Base-by-base conservation (phyloP, 129 eudicot genomes). In the Smallanthus sonchifolius region DNA sequence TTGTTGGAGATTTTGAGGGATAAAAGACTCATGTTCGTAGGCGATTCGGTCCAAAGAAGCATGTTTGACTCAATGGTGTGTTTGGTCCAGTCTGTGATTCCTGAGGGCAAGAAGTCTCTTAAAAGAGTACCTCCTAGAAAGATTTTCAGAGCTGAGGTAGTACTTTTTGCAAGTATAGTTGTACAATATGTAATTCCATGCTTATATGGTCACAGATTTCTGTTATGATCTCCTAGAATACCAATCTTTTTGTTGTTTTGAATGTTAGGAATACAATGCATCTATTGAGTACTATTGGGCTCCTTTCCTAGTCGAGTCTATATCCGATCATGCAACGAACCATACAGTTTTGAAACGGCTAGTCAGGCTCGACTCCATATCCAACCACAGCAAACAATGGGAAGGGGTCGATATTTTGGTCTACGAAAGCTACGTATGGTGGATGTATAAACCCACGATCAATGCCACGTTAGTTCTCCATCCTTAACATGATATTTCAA, bases 61-160 rank as follows among this genome's bases (percentile, higher is more conserved):
- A 89, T 85, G 96, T 95, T 95, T 65, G 99, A 95, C 78, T 95
- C 99, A 19, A 88, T 95, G 97, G 96, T 95, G 19, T 95, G 99
- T 79, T 65, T 91, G 79, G 85, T 95, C 6, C 99, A 95, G 52
- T 88, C 96, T 74, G 91, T 72, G 37, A 73, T 95, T 67, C 87
- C 85, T 3, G 88, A 91, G 42, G 94, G 85, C 28, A 82, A 81
- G 77, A 86, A 81, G 66, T 84, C 96, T 45, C 91, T 91, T 4
- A 65, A 75, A 48, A 87, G 71, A 64, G 73, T 91, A 3, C 96
- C 97, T 80, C 97, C 99, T 0, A 78, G 96, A 66, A 95, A 95
- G 81, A 81, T 95, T 71, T 95, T 95, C 79, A 80, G 75, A 69
- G 91, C 91, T 44, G 83, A 91, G 99, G 99, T 90, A 83, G 49